These are phyloP conservation scores for Mercurialis annua DNA, from an alignment of 345 rosid genomes.

Conservation along the genomic window DNA sequence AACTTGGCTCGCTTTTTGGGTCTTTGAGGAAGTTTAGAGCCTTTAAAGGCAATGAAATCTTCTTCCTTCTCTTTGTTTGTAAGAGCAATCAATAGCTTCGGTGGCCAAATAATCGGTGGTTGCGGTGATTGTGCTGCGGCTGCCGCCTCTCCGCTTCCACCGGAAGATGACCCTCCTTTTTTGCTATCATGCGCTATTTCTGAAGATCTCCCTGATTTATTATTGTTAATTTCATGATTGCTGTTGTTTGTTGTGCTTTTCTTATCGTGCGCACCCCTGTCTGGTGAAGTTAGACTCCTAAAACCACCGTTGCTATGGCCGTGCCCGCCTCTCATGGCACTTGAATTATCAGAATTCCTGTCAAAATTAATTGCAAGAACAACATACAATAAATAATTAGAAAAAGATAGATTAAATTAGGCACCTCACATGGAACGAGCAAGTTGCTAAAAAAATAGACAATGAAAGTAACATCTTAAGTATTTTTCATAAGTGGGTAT, in stretches of 20 bases:
- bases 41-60: slow-evolving; percentile 67
- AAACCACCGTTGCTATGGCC: slow-evolving; percentile 53
- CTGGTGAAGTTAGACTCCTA: slow-evolving; percentile 49
- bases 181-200: slow-evolving; percentile 63
- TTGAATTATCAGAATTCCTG: slow-evolving; percentile 58
- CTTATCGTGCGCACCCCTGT: slow-evolving; percentile 50
- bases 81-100: slow-evolving; percentile 65
- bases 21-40: slow-evolving; percentile 71
- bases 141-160: slow-evolving; percentile 54
- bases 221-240: slow-evolving; percentile 21
- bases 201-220: slow-evolving; percentile 42
- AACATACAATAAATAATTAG: neutral
- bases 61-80: slow-evolving; percentile 83
- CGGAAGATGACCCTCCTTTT: slow-evolving; percentile 64
- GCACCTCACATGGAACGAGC: neutral
- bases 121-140: slow-evolving; percentile 24
- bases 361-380: slow-evolving; percentile 6
- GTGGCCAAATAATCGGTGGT: slow-evolving; percentile 53
- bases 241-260: slow-evolving; percentile 25
- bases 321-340: slow-evolving; percentile 68
- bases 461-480: slow-evolving; percentile 13
- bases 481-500: slow-evolving; percentile 3
- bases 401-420: neutral
- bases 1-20: slow-evolving; percentile 74
- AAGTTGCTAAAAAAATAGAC: neutral